Evolutionary conservation across 208 protist species (phyloP).

Genomic region (Acanthamoeba triangularis): DNA sequence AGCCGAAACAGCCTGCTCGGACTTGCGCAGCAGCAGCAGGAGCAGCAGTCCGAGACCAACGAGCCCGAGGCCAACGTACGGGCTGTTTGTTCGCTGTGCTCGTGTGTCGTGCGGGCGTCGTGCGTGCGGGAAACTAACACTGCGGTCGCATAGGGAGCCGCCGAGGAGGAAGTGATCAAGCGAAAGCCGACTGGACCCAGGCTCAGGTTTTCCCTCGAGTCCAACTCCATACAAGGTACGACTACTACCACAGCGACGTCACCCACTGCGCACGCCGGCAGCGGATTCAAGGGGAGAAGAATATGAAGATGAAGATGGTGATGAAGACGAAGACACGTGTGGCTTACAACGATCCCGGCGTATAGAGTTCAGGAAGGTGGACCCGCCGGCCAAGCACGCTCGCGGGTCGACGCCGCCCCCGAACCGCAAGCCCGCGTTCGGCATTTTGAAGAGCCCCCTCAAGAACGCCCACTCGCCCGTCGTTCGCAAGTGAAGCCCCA

Average conservation of each 20-base stretch:
- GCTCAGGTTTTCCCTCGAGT: neutral
- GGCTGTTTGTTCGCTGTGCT: no score
- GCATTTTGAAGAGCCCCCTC: conserved; percentile 23
- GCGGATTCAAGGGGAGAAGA: no score
- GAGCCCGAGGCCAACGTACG: neutral
- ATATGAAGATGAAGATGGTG: no score
- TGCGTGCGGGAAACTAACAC: no score
- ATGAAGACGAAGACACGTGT: no score
- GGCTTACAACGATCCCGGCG: no score
- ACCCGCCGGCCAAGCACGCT: neutral
- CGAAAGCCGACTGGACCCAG: neutral
- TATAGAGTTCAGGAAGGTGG: conserved; percentile 13
- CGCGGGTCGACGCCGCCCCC: neutral
- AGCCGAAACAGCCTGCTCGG: neutral
- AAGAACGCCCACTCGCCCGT: neutral
- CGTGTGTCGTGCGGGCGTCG: no score
- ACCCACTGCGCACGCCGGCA: no score
- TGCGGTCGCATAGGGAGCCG: no score
- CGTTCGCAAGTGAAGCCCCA: neutral
- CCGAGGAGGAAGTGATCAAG: neutral
- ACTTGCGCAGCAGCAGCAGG: neutral
- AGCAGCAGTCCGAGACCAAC: neutral
- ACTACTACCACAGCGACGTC: neutral
- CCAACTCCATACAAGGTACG: neutral
- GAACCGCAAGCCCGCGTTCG: neutral